Conservation (phyloP, 2,329 filamentous ascomycete species). For the Aspergillus floridensis region DNA sequence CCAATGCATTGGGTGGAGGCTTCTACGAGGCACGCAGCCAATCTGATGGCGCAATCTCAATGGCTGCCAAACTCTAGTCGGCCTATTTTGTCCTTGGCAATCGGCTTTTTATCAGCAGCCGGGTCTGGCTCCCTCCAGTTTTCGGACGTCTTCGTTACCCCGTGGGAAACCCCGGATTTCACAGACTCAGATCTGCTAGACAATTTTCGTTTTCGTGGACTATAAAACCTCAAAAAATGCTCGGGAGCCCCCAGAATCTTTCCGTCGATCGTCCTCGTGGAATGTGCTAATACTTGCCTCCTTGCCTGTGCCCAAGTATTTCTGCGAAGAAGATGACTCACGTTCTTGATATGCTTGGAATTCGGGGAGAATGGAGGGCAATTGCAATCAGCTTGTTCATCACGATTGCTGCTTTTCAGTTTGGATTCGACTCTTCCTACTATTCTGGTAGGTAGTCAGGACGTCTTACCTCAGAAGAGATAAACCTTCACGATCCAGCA, state of each 20-base stretch:
- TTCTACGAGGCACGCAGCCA: too few species aligned
- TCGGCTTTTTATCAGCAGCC: not conserved
- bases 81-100: not conserved
- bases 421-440: slow-evolving; percentile 4
- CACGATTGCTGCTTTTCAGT: slow-evolving; percentile 1
- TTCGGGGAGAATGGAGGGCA: slow-evolving; percentile 1
- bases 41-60: too few species aligned
- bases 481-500: not conserved
- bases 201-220: too few species aligned
- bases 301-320: not conserved
- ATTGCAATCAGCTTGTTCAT: slow-evolving; percentile 4
- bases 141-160: not conserved
- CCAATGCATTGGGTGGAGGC: too few species aligned
- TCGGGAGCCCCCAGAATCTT: too few species aligned
- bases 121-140: not conserved
- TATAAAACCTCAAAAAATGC: too few species aligned
- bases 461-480: not conserved
- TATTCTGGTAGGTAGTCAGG: not conserved
- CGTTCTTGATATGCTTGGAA: not conserved
- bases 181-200: too few species aligned
- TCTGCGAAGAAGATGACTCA: not conserved
- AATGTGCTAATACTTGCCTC: too few species aligned
- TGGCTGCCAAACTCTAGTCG: slow-evolving; percentile 1
- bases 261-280: too few species aligned
- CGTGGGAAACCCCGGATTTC: too few species aligned